phyloP scores from a whole-genome alignment of 805 yeast genomes.

The Zygosaccharomyces rouxii region DNA sequence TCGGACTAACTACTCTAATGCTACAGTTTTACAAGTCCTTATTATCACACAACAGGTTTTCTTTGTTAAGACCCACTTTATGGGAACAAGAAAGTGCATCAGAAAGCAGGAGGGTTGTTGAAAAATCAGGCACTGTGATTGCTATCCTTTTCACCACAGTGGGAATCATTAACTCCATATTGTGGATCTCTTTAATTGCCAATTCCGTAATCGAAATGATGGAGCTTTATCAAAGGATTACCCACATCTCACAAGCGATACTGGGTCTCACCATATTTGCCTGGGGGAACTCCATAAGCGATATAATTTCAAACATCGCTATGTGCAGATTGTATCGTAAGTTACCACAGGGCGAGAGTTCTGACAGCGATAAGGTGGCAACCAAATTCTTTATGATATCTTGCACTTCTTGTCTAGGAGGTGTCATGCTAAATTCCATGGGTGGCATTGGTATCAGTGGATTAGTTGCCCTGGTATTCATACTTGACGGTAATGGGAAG shows the following conservation, averaged over 20 bases:
- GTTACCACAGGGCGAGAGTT: slow-evolving; percentile 20
- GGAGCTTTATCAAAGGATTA: slow-evolving; percentile 32
- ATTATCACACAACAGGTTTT: slow-evolving; percentile 20
- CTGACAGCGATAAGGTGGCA: slow-evolving; percentile 20
- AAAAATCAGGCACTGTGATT: slow-evolving; percentile 16
- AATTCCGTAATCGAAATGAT: slow-evolving; percentile 35
- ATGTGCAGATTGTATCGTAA: slow-evolving; percentile 55
- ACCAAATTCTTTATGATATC: slow-evolving; percentile 86
- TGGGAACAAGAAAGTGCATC: slow-evolving; percentile 10
- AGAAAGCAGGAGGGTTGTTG: slow-evolving; percentile 18
- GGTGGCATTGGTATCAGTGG: slow-evolving; percentile 83
- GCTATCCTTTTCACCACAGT: slow-evolving; percentile 17
- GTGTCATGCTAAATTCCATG: slow-evolving; percentile 75
- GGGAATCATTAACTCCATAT: slow-evolving; percentile 32
- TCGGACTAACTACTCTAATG: slow-evolving; percentile 10
- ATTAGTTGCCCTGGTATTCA: slow-evolving; percentile 38
- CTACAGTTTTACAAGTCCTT: slow-evolving; percentile 16
- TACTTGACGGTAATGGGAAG: slow-evolving; percentile 13
- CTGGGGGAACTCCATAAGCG: slow-evolving; percentile 91
- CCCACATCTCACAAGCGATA: slow-evolving; percentile 66
- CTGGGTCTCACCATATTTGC: slow-evolving; percentile 92
- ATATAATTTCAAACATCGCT: slow-evolving; percentile 78
- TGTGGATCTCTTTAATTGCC: slow-evolving; percentile 35
- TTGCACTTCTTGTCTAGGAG: slow-evolving; percentile 88
- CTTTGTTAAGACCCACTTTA: slow-evolving; percentile 17